Percentiles rank a stretch among this genome's conserved stretches.
Conservation (phyloP, 1,284 basidiomycete genomes). For the Rugosomyces carneus region DNA sequence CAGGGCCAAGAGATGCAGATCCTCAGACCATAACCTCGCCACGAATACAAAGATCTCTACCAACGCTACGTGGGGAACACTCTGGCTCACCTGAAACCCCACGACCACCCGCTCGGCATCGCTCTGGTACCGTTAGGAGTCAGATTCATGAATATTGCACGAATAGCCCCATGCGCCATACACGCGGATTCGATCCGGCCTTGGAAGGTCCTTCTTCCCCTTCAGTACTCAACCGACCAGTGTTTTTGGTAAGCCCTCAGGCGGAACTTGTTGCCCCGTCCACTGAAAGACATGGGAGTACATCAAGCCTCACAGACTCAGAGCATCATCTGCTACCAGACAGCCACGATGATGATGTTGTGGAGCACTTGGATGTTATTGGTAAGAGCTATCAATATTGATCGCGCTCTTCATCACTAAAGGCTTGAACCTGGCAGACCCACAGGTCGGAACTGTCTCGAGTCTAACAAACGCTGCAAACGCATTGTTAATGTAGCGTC, state of each 20-base stretch:
- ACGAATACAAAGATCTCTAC: conserved; percentile 19
- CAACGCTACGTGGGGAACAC: conserved; percentile 13
- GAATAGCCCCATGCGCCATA: conserved; percentile 12
- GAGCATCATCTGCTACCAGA: conserved; percentile 17
- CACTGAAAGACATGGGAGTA: conserved; percentile 34
- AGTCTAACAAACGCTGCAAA: conserved; percentile 76
- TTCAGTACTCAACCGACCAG: conserved; percentile 15
- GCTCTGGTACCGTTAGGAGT: conserved; percentile 23
- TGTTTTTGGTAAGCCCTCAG: conserved; percentile 23
- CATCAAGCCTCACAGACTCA: conserved; percentile 31
- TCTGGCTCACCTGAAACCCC: conserved; percentile 2
- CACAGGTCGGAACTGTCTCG: conserved; percentile 65
- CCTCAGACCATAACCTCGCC: conserved; percentile 5
- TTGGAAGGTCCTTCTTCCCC: conserved; percentile 9
- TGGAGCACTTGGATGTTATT: conserved; percentile 75
- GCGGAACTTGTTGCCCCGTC: conserved; percentile 23
- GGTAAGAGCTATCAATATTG: conserved; percentile 33
- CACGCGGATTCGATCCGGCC: conserved; percentile 6
- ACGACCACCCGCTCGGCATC: conserved; percentile 17
- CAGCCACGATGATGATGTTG: conserved; percentile 62
- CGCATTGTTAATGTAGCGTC: conserved; percentile 45
- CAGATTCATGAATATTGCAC: conserved; percentile 22
- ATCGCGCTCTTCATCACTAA: conserved; percentile 1
- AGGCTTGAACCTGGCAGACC: conserved; percentile 37
- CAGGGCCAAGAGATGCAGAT: not conserved